A percentile compares a stretch with the other conserved stretches of the same genome.
Conservation (phyloP, 768 basidiomycete species). For the Termitomyces sp. region DNA sequence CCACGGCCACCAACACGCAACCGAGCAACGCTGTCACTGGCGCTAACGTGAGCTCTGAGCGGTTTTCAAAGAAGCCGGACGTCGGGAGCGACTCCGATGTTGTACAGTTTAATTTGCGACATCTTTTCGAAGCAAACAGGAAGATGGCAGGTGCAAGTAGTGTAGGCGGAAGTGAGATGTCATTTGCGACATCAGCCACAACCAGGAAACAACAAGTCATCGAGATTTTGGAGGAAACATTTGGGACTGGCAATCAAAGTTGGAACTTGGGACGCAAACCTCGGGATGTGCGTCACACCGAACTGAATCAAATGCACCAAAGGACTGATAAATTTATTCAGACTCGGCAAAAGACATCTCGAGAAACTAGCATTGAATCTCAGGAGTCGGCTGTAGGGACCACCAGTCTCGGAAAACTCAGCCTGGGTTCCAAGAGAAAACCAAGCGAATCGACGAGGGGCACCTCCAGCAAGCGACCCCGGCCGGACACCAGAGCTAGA, state of each 20-base stretch:
- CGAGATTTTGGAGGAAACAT: not conserved
- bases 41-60: not conserved
- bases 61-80: not conserved
- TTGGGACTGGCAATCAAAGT: not conserved
- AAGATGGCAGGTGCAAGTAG: no score
- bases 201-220: not conserved
- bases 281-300: not conserved
- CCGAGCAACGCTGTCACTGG: not conserved
- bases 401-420: no score
- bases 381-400: not conserved
- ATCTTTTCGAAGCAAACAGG: not conserved
- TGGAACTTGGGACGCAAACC: not conserved
- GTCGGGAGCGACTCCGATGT: not conserved
- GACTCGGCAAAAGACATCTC: not conserved
- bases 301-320: not conserved
- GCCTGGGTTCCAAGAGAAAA: not conserved
- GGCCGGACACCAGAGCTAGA: not conserved
- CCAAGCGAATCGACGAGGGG: not conserved
- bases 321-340: not conserved
- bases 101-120: slow-evolving; percentile 2
- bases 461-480: not conserved
- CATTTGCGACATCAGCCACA: not conserved
- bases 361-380: not conserved
- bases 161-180: not conserved
- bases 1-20: not conserved